A percentile compares a stretch with the other conserved stretches of the same genome.
These are phyloP conservation scores for Botrytis elliptica DNA, from an alignment of 2,329 filamentous ascomycete genomes.

Conservation along the genomic window DNA sequence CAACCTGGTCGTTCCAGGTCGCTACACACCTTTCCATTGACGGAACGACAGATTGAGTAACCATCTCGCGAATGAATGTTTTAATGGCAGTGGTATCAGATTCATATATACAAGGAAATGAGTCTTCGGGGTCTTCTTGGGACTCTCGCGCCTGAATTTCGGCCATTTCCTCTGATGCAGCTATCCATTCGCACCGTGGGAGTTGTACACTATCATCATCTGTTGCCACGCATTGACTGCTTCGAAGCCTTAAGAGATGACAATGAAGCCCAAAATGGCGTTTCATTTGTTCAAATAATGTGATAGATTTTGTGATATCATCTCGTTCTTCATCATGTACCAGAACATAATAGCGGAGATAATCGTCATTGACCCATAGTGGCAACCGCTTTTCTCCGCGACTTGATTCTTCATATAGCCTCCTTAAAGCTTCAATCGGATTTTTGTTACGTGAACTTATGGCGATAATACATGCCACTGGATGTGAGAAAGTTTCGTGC, in stretches of 20 bases:
- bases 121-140: conserved; percentile 68
- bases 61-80: conserved; percentile 89
- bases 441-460: conserved; percentile 84
- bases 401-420: conserved; percentile 81
- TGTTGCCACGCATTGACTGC: conserved; percentile 78
- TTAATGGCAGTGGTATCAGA: conserved; percentile 86
- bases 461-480: conserved; percentile 89
- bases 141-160: conserved; percentile 68
- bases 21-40: conserved; percentile 93
- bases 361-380: conserved; percentile 86
- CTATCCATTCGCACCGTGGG: conserved; percentile 83
- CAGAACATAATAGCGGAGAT: conserved; percentile 91
- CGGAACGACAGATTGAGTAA: conserved; percentile 90
- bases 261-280: conserved; percentile 96
- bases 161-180: conserved; percentile 78
- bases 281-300: conserved; percentile 97
- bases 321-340: conserved; percentile 96
- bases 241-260: conserved; percentile 82
- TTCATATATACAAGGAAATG: conserved; percentile 80
- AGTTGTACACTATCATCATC: conserved; percentile 87
- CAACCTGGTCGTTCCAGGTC: conserved; percentile 96
- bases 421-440: conserved; percentile 83
- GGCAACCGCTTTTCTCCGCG: conserved; percentile 72
- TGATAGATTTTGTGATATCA: conserved; percentile 85
- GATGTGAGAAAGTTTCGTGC: conserved; percentile 92